Evolutionary conservation across 495 filamentous ascomycete species (phyloP).

Genomic region (Neurospora africana): DNA sequence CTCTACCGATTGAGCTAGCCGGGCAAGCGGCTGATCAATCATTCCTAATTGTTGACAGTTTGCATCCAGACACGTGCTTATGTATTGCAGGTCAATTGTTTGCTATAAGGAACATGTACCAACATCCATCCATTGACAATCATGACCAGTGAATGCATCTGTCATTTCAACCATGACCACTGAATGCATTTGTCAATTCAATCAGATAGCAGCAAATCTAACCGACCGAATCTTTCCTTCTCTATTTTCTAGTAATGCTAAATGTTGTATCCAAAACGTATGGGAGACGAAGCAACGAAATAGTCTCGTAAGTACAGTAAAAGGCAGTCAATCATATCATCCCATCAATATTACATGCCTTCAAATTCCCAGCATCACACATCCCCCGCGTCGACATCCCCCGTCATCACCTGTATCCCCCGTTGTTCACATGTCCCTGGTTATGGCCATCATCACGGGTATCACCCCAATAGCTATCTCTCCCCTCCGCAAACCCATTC

Average conservation of each 20-base stretch:
- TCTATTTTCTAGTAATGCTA: not conserved
- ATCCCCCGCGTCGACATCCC: not conserved
- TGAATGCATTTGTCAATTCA: not conserved
- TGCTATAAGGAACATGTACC: not conserved
- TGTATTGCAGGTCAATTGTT: not conserved
- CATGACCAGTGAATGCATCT: not conserved
- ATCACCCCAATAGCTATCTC: not conserved
- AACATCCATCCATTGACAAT: not conserved
- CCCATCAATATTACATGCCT: not conserved
- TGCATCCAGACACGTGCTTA: fast-evolving
- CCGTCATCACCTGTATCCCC: not conserved
- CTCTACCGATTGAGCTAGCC: constrained; percentile 78
- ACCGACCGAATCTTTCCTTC: not conserved
- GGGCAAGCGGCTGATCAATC: constrained; percentile 9
- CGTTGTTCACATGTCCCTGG: not conserved
- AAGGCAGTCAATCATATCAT: not conserved
- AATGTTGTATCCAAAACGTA: not conserved
- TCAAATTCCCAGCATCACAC: not conserved
- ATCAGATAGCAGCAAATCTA: not conserved
- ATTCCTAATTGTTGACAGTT: not conserved
- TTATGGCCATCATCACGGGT: not conserved
- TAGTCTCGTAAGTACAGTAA: not conserved
- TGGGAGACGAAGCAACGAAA: not conserved
- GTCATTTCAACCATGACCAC: not conserved
- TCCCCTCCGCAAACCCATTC: not conserved